Evolutionary conservation across 108 stramenopile genomes (phyloP).

Genomic region (Skeletonema menzelii): DNA sequence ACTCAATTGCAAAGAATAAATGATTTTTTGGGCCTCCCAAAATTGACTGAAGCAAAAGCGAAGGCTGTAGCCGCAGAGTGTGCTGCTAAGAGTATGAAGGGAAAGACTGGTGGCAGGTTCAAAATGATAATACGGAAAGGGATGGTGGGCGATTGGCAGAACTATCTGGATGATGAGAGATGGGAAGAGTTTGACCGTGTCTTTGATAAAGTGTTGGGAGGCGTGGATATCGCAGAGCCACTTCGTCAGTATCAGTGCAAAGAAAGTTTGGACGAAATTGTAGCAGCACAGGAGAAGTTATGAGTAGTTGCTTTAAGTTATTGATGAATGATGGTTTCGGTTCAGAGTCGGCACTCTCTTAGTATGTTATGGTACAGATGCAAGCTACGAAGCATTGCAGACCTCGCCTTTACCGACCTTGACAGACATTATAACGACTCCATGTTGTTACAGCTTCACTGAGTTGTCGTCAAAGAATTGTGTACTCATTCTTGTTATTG

Average conservation of each 20-base stretch:
- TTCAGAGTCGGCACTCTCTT: too few species aligned
- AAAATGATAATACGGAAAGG: slow-evolving; percentile 18
- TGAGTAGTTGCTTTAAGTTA: not conserved
- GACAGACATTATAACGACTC: too few species aligned
- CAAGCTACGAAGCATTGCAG: too few species aligned
- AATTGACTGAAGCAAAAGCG: slow-evolving; percentile 13
- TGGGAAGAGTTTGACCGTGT: slow-evolving; percentile 26
- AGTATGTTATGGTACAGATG: too few species aligned
- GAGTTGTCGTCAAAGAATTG: too few species aligned
- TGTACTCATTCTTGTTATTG: too few species aligned
- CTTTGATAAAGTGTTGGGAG: slow-evolving; percentile 18
- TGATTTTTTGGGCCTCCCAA: slow-evolving; percentile 15
- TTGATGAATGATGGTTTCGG: not conserved
- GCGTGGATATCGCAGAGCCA: slow-evolving; percentile 19
- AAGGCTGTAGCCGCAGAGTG: slow-evolving; percentile 9
- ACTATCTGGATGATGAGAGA: slow-evolving; percentile 17
- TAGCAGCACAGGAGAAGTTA: not conserved
- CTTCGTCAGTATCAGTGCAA: slow-evolving; percentile 20
- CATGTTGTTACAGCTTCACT: too few species aligned
- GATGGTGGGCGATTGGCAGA: slow-evolving; percentile 25
- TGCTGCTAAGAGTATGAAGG: not conserved
- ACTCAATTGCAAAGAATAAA: slow-evolving; percentile 15
- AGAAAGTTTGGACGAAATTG: not conserved
- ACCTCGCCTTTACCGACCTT: too few species aligned
- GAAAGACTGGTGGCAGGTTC: not conserved